Evolutionary conservation across 1,284 basidiomycete genomes (phyloP).

Genomic region (Jaminaea rosea): DNA sequence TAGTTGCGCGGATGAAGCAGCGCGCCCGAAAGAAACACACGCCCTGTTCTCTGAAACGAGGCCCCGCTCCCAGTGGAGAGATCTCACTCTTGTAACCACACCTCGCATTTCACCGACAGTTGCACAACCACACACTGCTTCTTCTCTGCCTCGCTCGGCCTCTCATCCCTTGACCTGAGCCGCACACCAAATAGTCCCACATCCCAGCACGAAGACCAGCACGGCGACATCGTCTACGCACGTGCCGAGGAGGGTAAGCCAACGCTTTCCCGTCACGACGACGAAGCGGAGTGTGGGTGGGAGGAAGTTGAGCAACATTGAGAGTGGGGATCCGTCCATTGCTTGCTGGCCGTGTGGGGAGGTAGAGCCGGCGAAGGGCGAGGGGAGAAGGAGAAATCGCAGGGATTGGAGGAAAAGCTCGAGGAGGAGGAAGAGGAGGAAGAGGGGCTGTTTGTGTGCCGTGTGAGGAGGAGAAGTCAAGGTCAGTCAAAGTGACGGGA

Average conservation of each 20-base stretch:
- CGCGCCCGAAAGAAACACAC: no score
- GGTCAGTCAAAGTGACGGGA: background rate
- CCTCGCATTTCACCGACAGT: no score
- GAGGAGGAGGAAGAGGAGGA: conserved; percentile 41
- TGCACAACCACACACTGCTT: no score
- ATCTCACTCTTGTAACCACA: no score
- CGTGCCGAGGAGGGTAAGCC: conserved; percentile 16
- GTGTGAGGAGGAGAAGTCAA: background rate
- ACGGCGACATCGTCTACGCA: conserved; percentile 26
- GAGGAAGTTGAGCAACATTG: background rate
- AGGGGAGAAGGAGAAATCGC: conserved; percentile 18
- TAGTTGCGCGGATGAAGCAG: no score
- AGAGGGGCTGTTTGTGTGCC: conserved; percentile 19
- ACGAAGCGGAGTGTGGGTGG: conserved; percentile 5
- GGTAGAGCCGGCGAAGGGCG: conserved; percentile 1
- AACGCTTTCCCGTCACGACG: conserved; percentile 10
- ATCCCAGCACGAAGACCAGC: conserved; percentile 29
- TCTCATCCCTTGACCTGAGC: no score
- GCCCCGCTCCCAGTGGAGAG: no score
- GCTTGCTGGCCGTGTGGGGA: background rate
- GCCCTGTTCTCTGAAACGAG: no score
- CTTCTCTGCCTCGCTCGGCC: no score
- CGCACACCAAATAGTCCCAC: conserved; percentile 10
- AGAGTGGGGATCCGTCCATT: background rate
- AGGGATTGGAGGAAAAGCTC: conserved; percentile 31